These are phyloP conservation scores for Yamadazyma spencermartinsiae DNA, from an alignment of 1,139 yeast species.

Conservation along the genomic window DNA sequence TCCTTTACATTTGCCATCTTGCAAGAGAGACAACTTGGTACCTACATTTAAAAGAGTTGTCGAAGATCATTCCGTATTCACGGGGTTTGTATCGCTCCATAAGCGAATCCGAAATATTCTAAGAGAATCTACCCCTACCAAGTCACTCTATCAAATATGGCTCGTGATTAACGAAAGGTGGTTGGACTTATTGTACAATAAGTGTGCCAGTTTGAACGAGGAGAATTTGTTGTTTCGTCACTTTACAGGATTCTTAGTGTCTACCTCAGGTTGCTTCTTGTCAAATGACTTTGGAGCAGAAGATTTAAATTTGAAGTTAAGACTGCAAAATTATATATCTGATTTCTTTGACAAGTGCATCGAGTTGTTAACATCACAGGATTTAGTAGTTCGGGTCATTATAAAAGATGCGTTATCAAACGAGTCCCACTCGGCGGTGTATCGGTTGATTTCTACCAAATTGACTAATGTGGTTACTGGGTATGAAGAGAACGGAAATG, in stretches of 20 bases:
- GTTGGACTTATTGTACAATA: slow-evolving; percentile 35
- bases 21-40: slow-evolving; percentile 25
- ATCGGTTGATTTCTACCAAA: slow-evolving; percentile 36
- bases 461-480: slow-evolving; percentile 26
- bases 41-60: slow-evolving; percentile 52
- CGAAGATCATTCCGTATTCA: slow-evolving; percentile 60
- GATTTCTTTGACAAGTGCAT: slow-evolving; percentile 54
- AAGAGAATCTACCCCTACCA: slow-evolving; percentile 59
- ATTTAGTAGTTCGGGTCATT: slow-evolving; percentile 50
- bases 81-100: slow-evolving; percentile 78
- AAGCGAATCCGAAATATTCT: slow-evolving; percentile 61
- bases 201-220: slow-evolving; percentile 22
- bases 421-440: slow-evolving; percentile 49
- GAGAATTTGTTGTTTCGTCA: slow-evolving; percentile 53
- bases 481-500: slow-evolving; percentile 26
- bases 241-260: slow-evolving; percentile 61
- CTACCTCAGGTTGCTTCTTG: slow-evolving; percentile 57
- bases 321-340: slow-evolving; percentile 31
- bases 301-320: slow-evolving; percentile 26
- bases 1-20: slow-evolving; percentile 9
- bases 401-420: slow-evolving; percentile 45
- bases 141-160: slow-evolving; percentile 65
- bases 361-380: slow-evolving; percentile 47
- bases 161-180: slow-evolving; percentile 57
- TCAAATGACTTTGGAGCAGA: slow-evolving; percentile 27